Percentiles rank a stretch among this genome's conserved stretches.
Evolutionary conservation across 1,284 basidiomycete species (phyloP).

Genomic region (Porodaedalea pini): DNA sequence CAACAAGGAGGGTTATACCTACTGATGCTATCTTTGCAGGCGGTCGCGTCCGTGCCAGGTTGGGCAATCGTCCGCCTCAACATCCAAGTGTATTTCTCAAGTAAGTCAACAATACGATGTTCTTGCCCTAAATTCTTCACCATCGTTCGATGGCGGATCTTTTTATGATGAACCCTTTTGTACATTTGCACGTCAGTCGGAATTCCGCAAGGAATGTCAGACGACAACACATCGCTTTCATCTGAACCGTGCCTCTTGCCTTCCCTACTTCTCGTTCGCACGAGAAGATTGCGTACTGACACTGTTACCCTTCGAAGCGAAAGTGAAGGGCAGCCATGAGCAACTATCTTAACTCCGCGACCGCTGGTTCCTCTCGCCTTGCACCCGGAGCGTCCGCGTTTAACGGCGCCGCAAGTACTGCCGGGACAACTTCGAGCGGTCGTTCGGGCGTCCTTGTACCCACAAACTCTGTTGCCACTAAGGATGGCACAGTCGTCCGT

Average conservation of each 20-base stretch:
- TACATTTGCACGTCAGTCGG: slow-evolving; percentile 26
- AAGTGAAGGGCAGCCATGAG: slow-evolving; percentile 1
- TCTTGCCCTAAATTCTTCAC: not conserved
- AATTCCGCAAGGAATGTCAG: slow-evolving; percentile 12
- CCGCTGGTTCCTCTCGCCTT: slow-evolving; percentile 6
- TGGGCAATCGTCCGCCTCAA: not conserved
- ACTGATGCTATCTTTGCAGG: not conserved
- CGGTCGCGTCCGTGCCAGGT: not conserved
- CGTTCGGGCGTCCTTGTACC: slow-evolving; percentile 54
- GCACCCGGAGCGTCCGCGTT: not conserved
- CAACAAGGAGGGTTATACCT: too few species aligned
- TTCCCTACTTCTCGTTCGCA: not conserved
- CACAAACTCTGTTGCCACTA: slow-evolving; percentile 76
- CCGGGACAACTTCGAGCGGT: slow-evolving; percentile 31
- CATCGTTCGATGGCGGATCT: not conserved
- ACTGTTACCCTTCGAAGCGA: not conserved
- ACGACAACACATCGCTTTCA: slow-evolving; percentile 19
- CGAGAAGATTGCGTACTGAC: not conserved
- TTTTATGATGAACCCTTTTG: slow-evolving; percentile 19
- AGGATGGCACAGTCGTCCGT: slow-evolving; percentile 67
- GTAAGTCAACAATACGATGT: not conserved
- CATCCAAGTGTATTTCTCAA: not conserved
- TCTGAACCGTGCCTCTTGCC: slow-evolving; percentile 1
- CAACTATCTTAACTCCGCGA: not conserved
- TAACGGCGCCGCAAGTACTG: not conserved